Percentiles rank a stretch among this genome's conserved stretches.
Evolutionary conservation across 106 monocot genomes (phyloP).

Genomic region (Agapanthus africanus): DNA sequence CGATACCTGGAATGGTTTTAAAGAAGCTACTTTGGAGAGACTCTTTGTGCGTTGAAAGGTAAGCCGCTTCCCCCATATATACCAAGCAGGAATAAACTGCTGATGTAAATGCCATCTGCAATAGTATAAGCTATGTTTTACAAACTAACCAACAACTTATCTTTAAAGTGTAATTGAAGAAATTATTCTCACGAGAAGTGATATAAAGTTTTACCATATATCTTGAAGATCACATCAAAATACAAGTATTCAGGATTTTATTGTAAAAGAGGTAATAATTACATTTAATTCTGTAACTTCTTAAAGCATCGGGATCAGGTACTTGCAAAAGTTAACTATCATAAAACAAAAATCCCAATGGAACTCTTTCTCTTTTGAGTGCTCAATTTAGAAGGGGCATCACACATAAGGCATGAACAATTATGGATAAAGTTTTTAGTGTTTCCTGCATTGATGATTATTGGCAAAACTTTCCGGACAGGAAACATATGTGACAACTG

Average conservation of each 20-base stretch:
- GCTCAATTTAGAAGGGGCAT: not conserved
- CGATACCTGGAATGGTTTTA: slow-evolving; percentile 71
- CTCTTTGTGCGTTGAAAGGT: slow-evolving; percentile 55
- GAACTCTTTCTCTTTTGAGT: not conserved
- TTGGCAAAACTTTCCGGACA: too few relatives aligned
- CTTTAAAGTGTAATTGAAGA: not conserved
- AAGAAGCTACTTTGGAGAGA: slow-evolving; percentile 61
- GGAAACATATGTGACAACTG: too few relatives aligned
- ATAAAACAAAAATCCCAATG: not conserved
- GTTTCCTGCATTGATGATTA: too few relatives aligned
- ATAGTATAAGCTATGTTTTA: slow-evolving; percentile 10
- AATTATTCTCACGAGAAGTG: not conserved
- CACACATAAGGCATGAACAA: not conserved
- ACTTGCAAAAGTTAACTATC: not conserved
- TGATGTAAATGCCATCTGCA: slow-evolving; percentile 50
- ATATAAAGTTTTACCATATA: too few relatives aligned
- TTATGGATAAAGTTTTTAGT: too few relatives aligned
- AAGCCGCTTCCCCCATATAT: slow-evolving; percentile 94
- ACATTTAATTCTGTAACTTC: not conserved
- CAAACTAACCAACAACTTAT: not conserved
- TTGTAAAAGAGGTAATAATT: not conserved
- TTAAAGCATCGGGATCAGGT: not conserved
- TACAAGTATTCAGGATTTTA: not conserved
- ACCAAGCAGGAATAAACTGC: slow-evolving; percentile 72
- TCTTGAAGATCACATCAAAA: too few relatives aligned